These are phyloP conservation scores for Gleditsia sinensis DNA, from an alignment of 306 rosid genomes.

Conservation along the genomic window DNA sequence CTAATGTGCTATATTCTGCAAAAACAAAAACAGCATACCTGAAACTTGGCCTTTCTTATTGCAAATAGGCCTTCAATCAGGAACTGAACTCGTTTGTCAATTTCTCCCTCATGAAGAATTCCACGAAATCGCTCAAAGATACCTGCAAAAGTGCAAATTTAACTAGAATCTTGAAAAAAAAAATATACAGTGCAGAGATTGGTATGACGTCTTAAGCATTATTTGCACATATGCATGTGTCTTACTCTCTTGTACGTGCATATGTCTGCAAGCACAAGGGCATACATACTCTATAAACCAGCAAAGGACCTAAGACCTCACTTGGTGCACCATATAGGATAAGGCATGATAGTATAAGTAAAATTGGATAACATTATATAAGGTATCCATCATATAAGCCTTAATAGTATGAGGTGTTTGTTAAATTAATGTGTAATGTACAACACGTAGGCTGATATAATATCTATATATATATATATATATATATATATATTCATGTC, in stretches of 20 bases:
- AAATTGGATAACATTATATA: too few species aligned
- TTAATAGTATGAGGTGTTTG: too few species aligned
- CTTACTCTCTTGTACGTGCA: not conserved
- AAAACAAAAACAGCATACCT: constrained; percentile 47
- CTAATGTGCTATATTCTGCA: not conserved
- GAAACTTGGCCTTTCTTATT: constrained; percentile 86
- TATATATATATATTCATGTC: too few species aligned
- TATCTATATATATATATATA: too few species aligned
- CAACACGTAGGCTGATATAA: too few species aligned
- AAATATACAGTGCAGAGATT: not conserved
- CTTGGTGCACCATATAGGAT: too few species aligned
- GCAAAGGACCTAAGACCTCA: constrained; percentile 4
- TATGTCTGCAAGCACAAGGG: constrained; percentile 5
- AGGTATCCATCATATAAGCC: too few species aligned
- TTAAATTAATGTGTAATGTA: too few species aligned
- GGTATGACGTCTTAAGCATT: not conserved
- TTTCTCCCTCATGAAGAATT: constrained; percentile 97
- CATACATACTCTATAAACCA: not conserved
- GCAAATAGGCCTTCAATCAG: constrained; percentile 92
- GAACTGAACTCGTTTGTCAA: constrained; percentile 88
- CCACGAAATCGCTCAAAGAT: constrained; percentile 97
- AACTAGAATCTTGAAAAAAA: not conserved
- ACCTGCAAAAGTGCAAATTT: constrained; percentile 46
- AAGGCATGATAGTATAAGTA: too few species aligned
- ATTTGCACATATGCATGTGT: not conserved